Evolutionary conservation across 805 yeast species (phyloP).

Genomic region (Kazachstania viticola): DNA sequence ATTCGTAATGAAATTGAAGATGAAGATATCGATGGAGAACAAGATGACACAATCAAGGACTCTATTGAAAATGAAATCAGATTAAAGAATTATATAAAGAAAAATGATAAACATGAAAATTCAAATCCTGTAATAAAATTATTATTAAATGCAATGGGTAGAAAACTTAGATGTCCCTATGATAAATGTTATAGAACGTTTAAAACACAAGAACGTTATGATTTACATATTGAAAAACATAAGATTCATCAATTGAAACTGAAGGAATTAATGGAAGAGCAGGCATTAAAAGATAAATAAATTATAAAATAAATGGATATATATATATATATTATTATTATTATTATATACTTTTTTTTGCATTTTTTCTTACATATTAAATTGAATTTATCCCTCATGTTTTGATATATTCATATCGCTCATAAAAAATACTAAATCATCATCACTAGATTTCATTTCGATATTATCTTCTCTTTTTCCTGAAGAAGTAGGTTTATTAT

Average conservation of each 20-base stretch:
- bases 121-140: slow-evolving; percentile 18
- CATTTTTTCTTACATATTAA: no score
- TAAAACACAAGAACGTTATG: slow-evolving; percentile 28
- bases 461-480: slow-evolving; percentile 23
- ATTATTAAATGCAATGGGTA: slow-evolving; percentile 26
- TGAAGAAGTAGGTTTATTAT: no score
- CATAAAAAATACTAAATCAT: slow-evolving; percentile 58
- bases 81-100: slow-evolving; percentile 15
- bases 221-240: slow-evolving; percentile 25
- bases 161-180: slow-evolving; percentile 37
- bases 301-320: no score
- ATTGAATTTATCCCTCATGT: no score
- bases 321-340: no score
- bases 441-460: slow-evolving; percentile 50
- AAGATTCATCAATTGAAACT: slow-evolving; percentile 25
- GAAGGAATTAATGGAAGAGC: slow-evolving; percentile 14
- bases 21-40: background rate
- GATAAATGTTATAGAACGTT: slow-evolving; percentile 43
- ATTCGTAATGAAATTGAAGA: slow-evolving; percentile 7
- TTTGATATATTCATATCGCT: slow-evolving; percentile 50
- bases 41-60: slow-evolving; percentile 1
- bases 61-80: slow-evolving; percentile 12
- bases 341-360: no score
- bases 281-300: no score
- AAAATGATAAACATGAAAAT: slow-evolving; percentile 11